Percentiles rank a stretch among this genome's conserved stretches.
These are phyloP conservation scores for Macrotyloma uniflorum DNA, from an alignment of 306 rosid species.

Conservation along the genomic window DNA sequence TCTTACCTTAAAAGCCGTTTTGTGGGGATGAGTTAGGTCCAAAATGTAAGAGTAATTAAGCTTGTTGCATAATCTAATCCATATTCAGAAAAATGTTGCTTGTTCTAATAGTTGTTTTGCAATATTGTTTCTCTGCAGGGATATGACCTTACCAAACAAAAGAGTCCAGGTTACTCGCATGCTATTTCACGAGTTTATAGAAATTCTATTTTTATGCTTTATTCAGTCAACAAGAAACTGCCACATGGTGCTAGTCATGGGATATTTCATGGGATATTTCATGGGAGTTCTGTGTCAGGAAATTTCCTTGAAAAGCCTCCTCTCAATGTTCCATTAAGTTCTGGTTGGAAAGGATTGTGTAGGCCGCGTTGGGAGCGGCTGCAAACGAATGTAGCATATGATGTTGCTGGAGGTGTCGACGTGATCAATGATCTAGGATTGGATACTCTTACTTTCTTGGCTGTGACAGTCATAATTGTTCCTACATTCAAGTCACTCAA, in stretches of 20 bases:
- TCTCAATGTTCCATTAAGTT: slow-evolving; percentile 34
- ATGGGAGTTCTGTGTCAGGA: slow-evolving; percentile 46
- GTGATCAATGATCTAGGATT: slow-evolving; percentile 90
- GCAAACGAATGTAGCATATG: slow-evolving; percentile 53
- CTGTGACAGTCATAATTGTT: slow-evolving; percentile 80
- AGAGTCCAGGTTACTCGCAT: slow-evolving; percentile 31
- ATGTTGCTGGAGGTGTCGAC: slow-evolving; percentile 77
- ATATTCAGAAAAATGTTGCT: slow-evolving; percentile 21
- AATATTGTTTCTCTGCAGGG: slow-evolving; percentile 35
- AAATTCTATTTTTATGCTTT: slow-evolving; percentile 44
- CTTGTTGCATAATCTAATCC: slow-evolving; percentile 16
- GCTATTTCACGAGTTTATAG: slow-evolving; percentile 42
- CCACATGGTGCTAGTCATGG: slow-evolving; percentile 39
- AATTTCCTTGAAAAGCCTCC: slow-evolving; percentile 36
- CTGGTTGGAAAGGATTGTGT: slow-evolving; percentile 39
- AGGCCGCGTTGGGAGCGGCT: slow-evolving; percentile 49
- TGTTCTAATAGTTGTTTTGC: background rate
- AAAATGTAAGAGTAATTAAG: background rate
- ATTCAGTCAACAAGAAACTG: slow-evolving; percentile 48
- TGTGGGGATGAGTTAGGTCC: no score
- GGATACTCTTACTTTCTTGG: slow-evolving; percentile 89
- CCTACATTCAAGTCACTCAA: slow-evolving; percentile 81
- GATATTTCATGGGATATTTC: slow-evolving; percentile 38
- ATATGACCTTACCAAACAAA: slow-evolving; percentile 41
- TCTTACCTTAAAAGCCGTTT: background rate